phyloP scores from a whole-genome alignment of 495 filamentous ascomycete species.

The Sabuloglossum arenarium region DNA sequence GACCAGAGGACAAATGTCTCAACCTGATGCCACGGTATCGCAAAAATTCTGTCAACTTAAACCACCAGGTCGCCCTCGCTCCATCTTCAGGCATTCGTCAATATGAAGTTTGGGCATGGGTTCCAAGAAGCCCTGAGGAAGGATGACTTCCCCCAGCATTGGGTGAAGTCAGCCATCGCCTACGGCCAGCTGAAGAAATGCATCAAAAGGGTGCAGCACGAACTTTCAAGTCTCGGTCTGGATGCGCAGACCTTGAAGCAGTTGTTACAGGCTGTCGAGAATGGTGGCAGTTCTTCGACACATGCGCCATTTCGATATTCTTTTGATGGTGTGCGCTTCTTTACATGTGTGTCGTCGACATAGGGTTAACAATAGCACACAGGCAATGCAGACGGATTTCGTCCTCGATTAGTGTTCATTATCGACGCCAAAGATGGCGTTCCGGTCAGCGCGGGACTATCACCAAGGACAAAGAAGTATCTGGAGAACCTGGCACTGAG shows the following conservation, averaged over 20 bases:
- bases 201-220: slow-evolving; percentile 41
- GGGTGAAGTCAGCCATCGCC: slow-evolving; percentile 48
- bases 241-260: slow-evolving; percentile 34
- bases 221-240: slow-evolving; percentile 39
- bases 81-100: slow-evolving; percentile 1
- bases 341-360: background rate
- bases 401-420: slow-evolving; percentile 36
- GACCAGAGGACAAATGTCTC: background rate
- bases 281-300: background rate
- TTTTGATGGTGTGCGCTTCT: slow-evolving; percentile 10
- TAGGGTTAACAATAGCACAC: background rate
- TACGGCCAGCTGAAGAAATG: slow-evolving; percentile 59
- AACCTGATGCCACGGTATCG: background rate
- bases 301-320: slow-evolving; percentile 11
- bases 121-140: slow-evolving; percentile 35
- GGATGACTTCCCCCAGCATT: slow-evolving; percentile 36
- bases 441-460: slow-evolving; percentile 32
- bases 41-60: background rate
- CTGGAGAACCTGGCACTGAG: slow-evolving; percentile 26
- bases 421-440: slow-evolving; percentile 29
- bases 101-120: slow-evolving; percentile 59
- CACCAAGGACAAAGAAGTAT: slow-evolving; percentile 28
- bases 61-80: background rate
- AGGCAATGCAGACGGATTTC: slow-evolving; percentile 21
- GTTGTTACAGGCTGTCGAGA: slow-evolving; percentile 16